Percentiles rank a stretch among this genome's conserved stretches.
Evolutionary conservation across 495 filamentous ascomycete genomes (phyloP).

Genomic region (Penicillium robsamsonii): DNA sequence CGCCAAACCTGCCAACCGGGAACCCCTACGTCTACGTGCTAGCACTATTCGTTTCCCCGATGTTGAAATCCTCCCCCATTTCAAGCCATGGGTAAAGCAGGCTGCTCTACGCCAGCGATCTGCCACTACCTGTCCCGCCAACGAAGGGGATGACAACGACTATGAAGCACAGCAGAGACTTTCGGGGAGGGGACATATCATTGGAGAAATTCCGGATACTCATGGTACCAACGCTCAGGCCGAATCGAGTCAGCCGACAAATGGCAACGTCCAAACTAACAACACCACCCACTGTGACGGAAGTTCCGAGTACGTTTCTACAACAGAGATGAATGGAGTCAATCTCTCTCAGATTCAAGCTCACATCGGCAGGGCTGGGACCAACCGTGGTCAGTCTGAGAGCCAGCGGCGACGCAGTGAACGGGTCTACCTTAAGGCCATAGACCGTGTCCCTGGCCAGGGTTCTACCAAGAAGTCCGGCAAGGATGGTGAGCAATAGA

Average conservation of each 20-base stretch:
- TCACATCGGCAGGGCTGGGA: constrained; percentile 5
- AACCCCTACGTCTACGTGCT: not conserved
- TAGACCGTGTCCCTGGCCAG: not conserved
- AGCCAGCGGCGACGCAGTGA: constrained; percentile 15
- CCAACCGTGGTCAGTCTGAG: constrained; percentile 12
- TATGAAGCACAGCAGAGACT: not conserved
- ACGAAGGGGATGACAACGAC: not conserved
- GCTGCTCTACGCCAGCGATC: constrained; percentile 5
- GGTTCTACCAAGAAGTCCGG: constrained; percentile 14
- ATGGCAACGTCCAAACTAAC: no score
- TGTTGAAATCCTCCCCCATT: constrained; percentile 64
- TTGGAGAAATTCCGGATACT: not conserved
- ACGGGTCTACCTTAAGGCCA: constrained; percentile 2
- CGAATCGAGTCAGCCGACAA: not conserved
- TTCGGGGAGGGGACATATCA: not conserved
- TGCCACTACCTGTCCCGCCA: not conserved
- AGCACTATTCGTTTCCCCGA: constrained; percentile 52
- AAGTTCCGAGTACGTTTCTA: not conserved
- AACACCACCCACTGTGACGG: not conserved
- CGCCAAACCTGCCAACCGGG: not conserved
- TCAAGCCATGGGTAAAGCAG: constrained; percentile 31
- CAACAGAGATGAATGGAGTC: not conserved
- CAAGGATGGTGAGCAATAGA: not conserved
- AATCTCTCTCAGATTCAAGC: not conserved
- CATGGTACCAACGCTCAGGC: not conserved